These are phyloP conservation scores for Calocybe cyanea DNA, from an alignment of 768 basidiomycete species.

Conservation along the genomic window DNA sequence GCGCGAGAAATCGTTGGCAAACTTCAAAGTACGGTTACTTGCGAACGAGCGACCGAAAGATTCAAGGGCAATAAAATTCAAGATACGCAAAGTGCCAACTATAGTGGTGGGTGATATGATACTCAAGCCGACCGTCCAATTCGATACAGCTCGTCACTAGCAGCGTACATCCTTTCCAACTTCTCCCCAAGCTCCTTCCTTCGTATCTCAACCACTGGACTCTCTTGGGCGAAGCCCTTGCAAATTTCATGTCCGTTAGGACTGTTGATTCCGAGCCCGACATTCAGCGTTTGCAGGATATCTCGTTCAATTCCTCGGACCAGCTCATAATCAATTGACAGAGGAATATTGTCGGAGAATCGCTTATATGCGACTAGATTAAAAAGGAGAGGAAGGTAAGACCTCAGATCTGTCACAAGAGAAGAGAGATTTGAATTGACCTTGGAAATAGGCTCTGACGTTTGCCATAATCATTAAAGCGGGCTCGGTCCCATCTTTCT, in stretches of 20 bases:
- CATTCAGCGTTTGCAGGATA: slow-evolving; percentile 41
- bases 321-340: slow-evolving; percentile 53
- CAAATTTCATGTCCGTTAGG: slow-evolving; percentile 18
- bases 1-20: too few species aligned
- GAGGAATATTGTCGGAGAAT: slow-evolving; percentile 52
- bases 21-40: too few species aligned
- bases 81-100: too few species aligned
- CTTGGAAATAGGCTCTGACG: slow-evolving; percentile 73
- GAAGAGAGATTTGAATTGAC: slow-evolving; percentile 27
- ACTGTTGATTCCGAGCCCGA: slow-evolving; percentile 50
- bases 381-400: not conserved
- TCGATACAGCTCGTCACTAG: not conserved
- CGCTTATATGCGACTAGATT: slow-evolving; percentile 55
- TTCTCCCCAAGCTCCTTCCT: slow-evolving; percentile 12
- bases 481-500: slow-evolving; percentile 48
- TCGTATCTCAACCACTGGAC: slow-evolving; percentile 1
- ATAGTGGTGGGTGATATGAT: too few species aligned
- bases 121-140: too few species aligned
- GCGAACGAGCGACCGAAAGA: too few species aligned
- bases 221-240: slow-evolving; percentile 37
- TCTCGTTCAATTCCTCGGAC: slow-evolving; percentile 47
- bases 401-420: not conserved
- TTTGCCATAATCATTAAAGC: slow-evolving; percentile 67
- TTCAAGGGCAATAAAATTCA: too few species aligned
- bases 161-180: slow-evolving; percentile 13